A percentile compares a stretch with the other conserved stretches of the same genome.
Evolutionary conservation across 2,329 filamentous ascomycete genomes (phyloP).

Genomic region (Paecilomyces sp.): DNA sequence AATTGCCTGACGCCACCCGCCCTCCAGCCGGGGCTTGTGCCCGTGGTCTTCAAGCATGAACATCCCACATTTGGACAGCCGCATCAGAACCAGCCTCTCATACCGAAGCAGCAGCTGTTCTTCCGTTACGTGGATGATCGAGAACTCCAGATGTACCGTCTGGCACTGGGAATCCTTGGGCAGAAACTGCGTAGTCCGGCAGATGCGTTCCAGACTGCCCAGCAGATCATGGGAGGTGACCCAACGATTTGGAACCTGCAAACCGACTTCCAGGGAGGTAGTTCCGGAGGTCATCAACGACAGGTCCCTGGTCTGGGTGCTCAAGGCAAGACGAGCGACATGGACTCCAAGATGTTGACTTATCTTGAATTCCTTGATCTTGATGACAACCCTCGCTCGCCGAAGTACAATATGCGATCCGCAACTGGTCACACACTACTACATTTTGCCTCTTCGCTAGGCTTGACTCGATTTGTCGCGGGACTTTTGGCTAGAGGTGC

Average conservation of each 20-base stretch:
- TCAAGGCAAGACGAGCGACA: constrained; percentile 40
- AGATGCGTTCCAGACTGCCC: constrained; percentile 42
- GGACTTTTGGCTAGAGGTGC: constrained; percentile 72
- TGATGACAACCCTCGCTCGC: constrained; percentile 62
- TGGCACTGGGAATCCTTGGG: constrained; percentile 38
- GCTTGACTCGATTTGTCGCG: constrained; percentile 67
- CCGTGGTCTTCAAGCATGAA: constrained; percentile 60
- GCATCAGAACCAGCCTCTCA: constrained; percentile 33
- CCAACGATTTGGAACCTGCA: constrained; percentile 43
- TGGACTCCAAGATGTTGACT: constrained; percentile 63
- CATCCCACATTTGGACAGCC: constrained; percentile 42
- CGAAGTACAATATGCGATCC: constrained; percentile 58
- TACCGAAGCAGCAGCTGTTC: constrained; percentile 43
- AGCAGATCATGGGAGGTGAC: constrained; percentile 41
- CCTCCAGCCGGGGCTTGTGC: constrained; percentile 58
- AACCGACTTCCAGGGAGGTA: constrained; percentile 34
- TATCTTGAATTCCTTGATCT: constrained; percentile 73
- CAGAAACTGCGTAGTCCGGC: constrained; percentile 41
- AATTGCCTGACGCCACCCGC: constrained; percentile 72
- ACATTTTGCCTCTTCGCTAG: constrained; percentile 69
- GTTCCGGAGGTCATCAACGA: constrained; percentile 38
- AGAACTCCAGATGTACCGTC: constrained; percentile 40
- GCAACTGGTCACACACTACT: constrained; percentile 72
- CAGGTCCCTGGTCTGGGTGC: constrained; percentile 37
- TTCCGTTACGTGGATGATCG: constrained; percentile 62